These are phyloP conservation scores for Neopestalotiopsis sp. DNA, from an alignment of 2,329 filamentous ascomycete genomes.

Conservation along the genomic window DNA sequence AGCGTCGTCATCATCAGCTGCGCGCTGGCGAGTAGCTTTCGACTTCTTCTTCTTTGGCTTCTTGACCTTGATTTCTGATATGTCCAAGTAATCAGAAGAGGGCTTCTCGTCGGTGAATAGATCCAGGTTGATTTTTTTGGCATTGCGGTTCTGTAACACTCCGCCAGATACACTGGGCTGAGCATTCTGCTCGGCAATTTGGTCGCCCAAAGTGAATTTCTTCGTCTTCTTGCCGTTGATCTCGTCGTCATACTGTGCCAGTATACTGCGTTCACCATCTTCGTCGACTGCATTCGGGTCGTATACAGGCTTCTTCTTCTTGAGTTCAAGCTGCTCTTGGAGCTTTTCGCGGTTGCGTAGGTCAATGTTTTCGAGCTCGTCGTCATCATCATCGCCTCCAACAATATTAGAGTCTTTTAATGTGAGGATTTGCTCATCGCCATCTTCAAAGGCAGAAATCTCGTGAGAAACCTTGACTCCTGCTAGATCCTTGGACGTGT, in stretches of 20 bases:
- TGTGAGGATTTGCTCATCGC: conserved; percentile 86
- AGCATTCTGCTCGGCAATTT: conserved; percentile 69
- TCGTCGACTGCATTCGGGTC: conserved; percentile 79
- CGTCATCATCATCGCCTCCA: conserved; percentile 78
- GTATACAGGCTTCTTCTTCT: conserved; percentile 90
- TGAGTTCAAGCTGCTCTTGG: conserved; percentile 78
- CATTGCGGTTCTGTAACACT: conserved; percentile 64
- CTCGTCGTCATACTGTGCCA: conserved; percentile 95
- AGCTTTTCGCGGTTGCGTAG: conserved; percentile 75
- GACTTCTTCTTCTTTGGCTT: conserved; percentile 93
- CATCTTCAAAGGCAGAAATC: conserved; percentile 78
- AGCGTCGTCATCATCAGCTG: conserved; percentile 66
- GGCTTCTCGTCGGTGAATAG: conserved; percentile 63
- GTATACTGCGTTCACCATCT: conserved; percentile 67
- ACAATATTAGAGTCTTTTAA: conserved; percentile 92
- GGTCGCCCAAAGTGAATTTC: conserved; percentile 82
- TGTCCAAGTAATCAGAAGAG: conserved; percentile 85
- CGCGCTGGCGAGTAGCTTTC: conserved; percentile 74
- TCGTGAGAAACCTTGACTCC: conserved; percentile 94
- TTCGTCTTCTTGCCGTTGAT: conserved; percentile 90
- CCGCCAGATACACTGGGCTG: conserved; percentile 60
- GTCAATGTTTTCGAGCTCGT: conserved; percentile 83
- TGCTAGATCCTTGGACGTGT: conserved; percentile 84
- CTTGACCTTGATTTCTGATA: conserved; percentile 87
- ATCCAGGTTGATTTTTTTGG: conserved; percentile 78